These are phyloP conservation scores for Tulasnella sp. DNA, from an alignment of 768 basidiomycete genomes.

Conservation along the genomic window DNA sequence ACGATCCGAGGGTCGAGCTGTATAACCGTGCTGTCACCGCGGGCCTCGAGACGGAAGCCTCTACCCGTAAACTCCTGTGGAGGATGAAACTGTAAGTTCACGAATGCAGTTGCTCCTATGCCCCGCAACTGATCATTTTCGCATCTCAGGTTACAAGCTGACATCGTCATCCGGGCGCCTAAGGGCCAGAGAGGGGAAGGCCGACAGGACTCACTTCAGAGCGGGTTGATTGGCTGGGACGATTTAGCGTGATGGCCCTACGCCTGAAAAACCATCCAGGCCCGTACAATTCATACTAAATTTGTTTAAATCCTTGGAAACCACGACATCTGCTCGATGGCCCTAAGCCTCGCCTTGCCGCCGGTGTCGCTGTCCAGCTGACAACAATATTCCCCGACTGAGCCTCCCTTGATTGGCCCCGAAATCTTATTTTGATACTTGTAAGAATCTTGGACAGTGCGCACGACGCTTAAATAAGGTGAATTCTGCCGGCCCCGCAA, in stretches of 20 bases:
- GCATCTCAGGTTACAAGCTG: conserved; percentile 66
- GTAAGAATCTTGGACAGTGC: too few relatives aligned
- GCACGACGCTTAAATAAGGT: too few relatives aligned
- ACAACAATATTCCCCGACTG: too few relatives aligned
- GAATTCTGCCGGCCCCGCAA: too few relatives aligned
- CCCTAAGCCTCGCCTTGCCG: background rate
- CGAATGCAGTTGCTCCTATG: conserved; percentile 4
- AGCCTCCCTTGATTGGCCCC: too few relatives aligned
- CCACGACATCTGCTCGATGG: background rate
- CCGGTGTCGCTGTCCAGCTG: too few relatives aligned
- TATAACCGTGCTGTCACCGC: conserved; percentile 71
- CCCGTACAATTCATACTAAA: background rate
- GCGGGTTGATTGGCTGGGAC: background rate
- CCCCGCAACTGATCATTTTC: background rate
- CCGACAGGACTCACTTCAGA: background rate
- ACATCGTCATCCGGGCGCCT: conserved; percentile 64
- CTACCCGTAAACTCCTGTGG: conserved; percentile 73
- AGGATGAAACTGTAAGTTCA: conserved; percentile 72
- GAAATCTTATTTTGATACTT: too few relatives aligned
- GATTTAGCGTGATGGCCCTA: background rate
- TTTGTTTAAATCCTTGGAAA: background rate
- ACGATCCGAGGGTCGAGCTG: conserved; percentile 70
- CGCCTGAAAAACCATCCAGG: background rate
- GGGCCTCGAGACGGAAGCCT: conserved; percentile 63
- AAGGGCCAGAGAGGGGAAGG: conserved; percentile 36